Evolutionary conservation across 2,329 filamentous ascomycete genomes (phyloP).

Genomic region (Blastomyces emzantsi): DNA sequence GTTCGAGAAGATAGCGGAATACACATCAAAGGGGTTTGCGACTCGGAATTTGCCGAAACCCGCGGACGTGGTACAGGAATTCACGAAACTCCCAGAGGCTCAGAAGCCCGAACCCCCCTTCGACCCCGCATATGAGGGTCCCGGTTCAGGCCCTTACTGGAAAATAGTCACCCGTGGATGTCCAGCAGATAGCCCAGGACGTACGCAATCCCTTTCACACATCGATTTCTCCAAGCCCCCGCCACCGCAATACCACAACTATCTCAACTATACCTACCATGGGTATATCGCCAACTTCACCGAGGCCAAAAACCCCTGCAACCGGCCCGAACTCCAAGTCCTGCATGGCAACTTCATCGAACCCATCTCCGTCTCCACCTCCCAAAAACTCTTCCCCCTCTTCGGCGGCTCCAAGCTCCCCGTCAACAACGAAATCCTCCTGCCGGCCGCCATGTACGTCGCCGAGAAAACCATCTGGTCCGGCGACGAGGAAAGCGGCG

Average conservation of each 20-base stretch:
- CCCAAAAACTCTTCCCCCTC: conserved; percentile 39
- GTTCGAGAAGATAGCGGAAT: conserved; percentile 38
- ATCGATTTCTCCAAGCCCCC: conserved; percentile 28
- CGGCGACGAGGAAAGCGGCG: conserved; percentile 32
- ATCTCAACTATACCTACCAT: conserved; percentile 26
- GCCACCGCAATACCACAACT: conserved; percentile 22
- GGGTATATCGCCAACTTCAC: conserved; percentile 44
- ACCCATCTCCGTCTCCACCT: conserved; percentile 39
- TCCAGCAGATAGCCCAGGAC: conserved; percentile 16
- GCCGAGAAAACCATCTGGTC: conserved; percentile 37
- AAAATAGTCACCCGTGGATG: conserved; percentile 36
- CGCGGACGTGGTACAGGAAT: conserved; percentile 24
- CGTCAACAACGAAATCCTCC: conserved; percentile 45
- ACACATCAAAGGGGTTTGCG: conserved; percentile 27
- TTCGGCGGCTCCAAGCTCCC: conserved; percentile 44
- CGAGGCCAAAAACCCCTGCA: conserved; percentile 37
- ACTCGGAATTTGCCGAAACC: conserved; percentile 23
- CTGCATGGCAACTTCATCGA: conserved; percentile 43
- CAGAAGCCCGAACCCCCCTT: conserved; percentile 4
- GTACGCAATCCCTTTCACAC: conserved; percentile 20
- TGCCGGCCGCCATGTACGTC: conserved; percentile 45
- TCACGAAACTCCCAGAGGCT: conserved; percentile 8
- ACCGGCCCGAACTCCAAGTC: conserved; percentile 37
- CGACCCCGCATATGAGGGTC: conserved; percentile 12
- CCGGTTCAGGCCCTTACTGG: conserved; percentile 31